Conservation (phyloP, 805 yeast species). For the Candida coquimbonensis region DNA sequence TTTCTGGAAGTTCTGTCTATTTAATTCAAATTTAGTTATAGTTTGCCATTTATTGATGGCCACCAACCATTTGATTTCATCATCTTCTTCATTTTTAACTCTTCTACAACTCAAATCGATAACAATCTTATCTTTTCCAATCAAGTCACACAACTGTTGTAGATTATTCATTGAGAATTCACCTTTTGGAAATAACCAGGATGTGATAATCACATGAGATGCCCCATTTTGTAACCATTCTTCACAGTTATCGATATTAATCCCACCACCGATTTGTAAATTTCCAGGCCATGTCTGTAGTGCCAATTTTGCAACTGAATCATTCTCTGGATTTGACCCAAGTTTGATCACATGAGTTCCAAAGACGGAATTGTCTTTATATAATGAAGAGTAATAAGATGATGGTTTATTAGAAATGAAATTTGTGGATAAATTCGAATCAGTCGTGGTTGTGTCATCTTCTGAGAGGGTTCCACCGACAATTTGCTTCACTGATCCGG, state of each 20-base stretch:
- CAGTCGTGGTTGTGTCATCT: constrained; percentile 38
- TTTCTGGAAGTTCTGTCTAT: constrained; percentile 41
- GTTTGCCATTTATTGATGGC: constrained; percentile 98
- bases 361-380: constrained; percentile 44
- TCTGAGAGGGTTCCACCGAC: constrained; percentile 83
- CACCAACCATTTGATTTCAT: constrained; percentile 62
- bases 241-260: constrained; percentile 63
- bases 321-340: constrained; percentile 71
- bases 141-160: constrained; percentile 36
- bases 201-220: constrained; percentile 82
- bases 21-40: constrained; percentile 58
- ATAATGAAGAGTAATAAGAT: constrained; percentile 66
- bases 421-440: constrained; percentile 49
- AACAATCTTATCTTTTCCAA: constrained; percentile 67
- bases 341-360: constrained; percentile 94
- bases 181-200: constrained; percentile 76
- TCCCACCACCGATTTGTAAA: constrained; percentile 93
- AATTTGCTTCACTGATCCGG: constrained; percentile 93
- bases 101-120: constrained; percentile 84
- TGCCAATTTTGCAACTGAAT: constrained; percentile 75
- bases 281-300: constrained; percentile 62
- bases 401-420: constrained; percentile 74
- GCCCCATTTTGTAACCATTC: constrained; percentile 78
- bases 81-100: constrained; percentile 9
- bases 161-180: constrained; percentile 47